Percentiles rank a stretch among this genome's conserved stretches.
Conservation (phyloP, 352 stramenopile genomes). For the Phytophthora megakarya region DNA sequence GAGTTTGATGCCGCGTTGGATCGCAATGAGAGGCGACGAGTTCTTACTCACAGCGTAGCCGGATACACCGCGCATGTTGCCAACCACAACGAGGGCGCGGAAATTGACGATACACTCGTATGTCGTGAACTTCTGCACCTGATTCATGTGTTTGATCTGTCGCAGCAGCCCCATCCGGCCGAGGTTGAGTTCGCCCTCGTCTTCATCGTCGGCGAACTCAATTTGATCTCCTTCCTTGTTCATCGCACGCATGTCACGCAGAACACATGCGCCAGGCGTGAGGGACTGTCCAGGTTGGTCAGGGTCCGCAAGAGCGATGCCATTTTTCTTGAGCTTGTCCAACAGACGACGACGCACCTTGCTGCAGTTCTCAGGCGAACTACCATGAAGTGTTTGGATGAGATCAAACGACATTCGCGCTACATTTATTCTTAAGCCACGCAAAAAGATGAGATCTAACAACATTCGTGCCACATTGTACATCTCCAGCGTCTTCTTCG, state of each 20-base stretch:
- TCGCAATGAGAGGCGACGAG: conserved; percentile 85
- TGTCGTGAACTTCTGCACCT: conserved; percentile 89
- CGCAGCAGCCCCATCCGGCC: conserved; percentile 69
- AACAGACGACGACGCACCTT: conserved; percentile 78
- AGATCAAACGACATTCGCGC: too few species aligned
- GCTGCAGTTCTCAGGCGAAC: conserved; percentile 77
- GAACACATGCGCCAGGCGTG: conserved; percentile 59
- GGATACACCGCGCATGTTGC: conserved; percentile 92
- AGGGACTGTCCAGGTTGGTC: conserved; percentile 53
- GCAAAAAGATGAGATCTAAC: too few species aligned
- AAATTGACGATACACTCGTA: conserved; percentile 93
- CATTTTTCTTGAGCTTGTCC: conserved; percentile 81
- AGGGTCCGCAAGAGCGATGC: conserved; percentile 63
- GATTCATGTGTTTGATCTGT: conserved; percentile 85
- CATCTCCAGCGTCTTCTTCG: too few species aligned
- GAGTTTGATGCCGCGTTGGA: conserved; percentile 88
- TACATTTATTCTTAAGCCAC: too few species aligned
- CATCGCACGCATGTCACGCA: conserved; percentile 71
- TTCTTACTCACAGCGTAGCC: conserved; percentile 95
- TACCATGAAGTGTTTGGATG: conserved; percentile 77
- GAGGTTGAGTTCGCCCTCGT: conserved; percentile 69
- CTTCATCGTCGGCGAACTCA: conserved; percentile 66
- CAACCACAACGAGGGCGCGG: conserved; percentile 92
- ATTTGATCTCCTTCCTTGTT: conserved; percentile 77
- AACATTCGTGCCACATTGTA: too few species aligned